Base-by-base conservation (phyloP, 1,284 basidiomycete species). In the Chalciporus piperatoides region DNA sequence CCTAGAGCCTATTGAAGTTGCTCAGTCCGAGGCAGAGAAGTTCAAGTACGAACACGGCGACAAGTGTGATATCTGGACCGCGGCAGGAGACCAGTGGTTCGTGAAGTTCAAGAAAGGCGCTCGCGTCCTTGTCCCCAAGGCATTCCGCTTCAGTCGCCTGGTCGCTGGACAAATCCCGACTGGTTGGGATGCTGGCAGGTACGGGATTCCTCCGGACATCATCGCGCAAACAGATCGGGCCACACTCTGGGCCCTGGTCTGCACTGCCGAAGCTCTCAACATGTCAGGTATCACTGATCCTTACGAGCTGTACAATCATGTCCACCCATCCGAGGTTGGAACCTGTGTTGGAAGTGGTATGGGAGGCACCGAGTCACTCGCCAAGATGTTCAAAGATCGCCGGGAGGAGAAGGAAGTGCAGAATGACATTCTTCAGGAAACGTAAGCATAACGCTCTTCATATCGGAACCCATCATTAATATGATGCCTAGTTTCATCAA, bases 41-140 rank as follows among this genome's bases (percentile, higher is more conserved):
- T 98, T 97, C 84, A 96, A 97, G 76, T 80, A 88, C 55, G 92
- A 98, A 69, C 97, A 99, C 65, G 93, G 91, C 53, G 93, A 96
- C 63, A 96, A 94, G 67, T 96, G 93, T 65, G 94, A 99, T 65
- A 83, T 92, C 61, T 97, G 94, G 92, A 86, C 84, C 7, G 86
- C 83, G 40, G 87, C 88, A 60, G 88, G 90, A 15, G 92, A 90
- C 30, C 92, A 95, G 65, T 97, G 90, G 90, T 93, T 91, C 61
- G 93, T 95, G 64, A 97, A 97, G 73, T 88, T 99, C 79, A 98
- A 98, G 85, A 97, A 95, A 75, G 97, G 96, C 49, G 94, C 96
- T 10, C 87, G 93, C 49, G 78, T 99, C 60, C 80, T 90, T 58
- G 86, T 98, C 42, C 96, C 96, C 53, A 99, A 99, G 75, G 90